phyloP scores from a whole-genome alignment of 306 rosid genomes.

The Vigna mungo region DNA sequence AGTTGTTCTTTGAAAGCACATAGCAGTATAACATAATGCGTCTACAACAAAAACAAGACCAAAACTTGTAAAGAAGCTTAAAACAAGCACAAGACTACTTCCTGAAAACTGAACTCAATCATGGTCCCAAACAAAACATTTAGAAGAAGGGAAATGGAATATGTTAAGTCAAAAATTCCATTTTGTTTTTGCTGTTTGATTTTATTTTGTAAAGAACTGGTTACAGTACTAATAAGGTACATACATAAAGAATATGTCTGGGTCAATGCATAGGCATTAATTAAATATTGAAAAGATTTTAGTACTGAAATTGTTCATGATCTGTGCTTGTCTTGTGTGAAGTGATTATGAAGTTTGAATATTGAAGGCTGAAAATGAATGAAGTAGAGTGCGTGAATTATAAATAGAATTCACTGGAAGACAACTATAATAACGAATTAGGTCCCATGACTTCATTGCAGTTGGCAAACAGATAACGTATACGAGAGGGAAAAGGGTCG shows the following conservation, averaged over 20 bases:
- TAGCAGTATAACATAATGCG: conserved; percentile 69
- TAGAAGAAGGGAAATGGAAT: background rate
- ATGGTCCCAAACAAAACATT: background rate
- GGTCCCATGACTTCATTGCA: conserved; percentile 42
- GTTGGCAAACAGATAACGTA: conserved; percentile 35
- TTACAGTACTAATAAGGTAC: background rate
- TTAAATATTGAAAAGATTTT: background rate
- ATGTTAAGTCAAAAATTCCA: background rate
- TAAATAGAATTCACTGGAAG: background rate
- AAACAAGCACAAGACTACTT: background rate
- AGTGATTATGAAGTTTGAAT: background rate
- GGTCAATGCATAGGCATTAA: background rate
- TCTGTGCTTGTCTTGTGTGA: background rate
- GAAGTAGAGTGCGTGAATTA: background rate
- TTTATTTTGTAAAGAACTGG: background rate
- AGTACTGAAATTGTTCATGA: background rate
- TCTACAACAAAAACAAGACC: conserved; percentile 40
- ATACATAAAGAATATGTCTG: background rate
- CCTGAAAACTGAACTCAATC: background rate
- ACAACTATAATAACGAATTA: conserved; percentile 21
- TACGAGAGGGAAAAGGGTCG: background rate
- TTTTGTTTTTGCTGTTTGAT: too few relatives aligned
- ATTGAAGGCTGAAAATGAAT: conserved; percentile 8
- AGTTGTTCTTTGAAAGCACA: conserved; percentile 76
- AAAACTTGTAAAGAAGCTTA: background rate